Evolutionary conservation across 2,329 filamentous ascomycete species (phyloP).

Genomic region (Thielaviopsis euricoi): DNA sequence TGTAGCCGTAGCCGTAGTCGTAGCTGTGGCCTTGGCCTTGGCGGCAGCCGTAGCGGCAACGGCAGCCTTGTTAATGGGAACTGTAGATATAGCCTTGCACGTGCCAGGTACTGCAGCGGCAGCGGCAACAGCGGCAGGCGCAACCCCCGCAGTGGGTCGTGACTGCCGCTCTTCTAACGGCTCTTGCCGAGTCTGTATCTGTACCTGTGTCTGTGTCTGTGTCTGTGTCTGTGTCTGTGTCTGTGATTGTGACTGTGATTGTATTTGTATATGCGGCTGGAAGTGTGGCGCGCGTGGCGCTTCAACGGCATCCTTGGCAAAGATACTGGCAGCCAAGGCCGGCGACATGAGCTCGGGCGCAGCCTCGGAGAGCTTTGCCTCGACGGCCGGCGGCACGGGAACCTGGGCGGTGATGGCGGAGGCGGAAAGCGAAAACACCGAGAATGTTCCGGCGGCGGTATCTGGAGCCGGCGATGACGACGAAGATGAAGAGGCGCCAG

Average conservation of each 20-base stretch:
- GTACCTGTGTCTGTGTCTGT: too few relatives aligned
- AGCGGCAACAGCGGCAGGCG: neutral
- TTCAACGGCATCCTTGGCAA: neutral
- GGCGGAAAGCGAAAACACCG: slow-evolving; percentile 10
- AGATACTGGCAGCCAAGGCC: neutral
- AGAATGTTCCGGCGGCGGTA: slow-evolving; percentile 3
- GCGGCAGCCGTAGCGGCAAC: neutral
- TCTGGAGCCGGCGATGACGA: neutral
- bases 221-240: too few relatives aligned
- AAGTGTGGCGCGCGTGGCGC: too few relatives aligned
- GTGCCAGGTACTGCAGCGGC: too few relatives aligned
- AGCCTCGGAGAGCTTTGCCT: neutral
- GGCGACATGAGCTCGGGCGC: neutral
- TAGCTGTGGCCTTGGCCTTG: neutral
- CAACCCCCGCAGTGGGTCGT: neutral
- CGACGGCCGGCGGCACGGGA: slow-evolving; percentile 3
- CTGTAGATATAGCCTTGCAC: neutral
- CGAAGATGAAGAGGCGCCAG: neutral
- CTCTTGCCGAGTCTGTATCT: too few relatives aligned
- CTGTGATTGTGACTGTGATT: too few relatives aligned
- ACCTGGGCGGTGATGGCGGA: slow-evolving; percentile 3
- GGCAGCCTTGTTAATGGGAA: neutral
- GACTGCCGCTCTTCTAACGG: neutral
- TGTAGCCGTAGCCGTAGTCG: neutral
- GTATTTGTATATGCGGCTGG: too few relatives aligned